Percentiles rank a stretch among this genome's conserved stretches.
Conservation (phyloP, 305 asterid genomes). For the Vinca major region DNA sequence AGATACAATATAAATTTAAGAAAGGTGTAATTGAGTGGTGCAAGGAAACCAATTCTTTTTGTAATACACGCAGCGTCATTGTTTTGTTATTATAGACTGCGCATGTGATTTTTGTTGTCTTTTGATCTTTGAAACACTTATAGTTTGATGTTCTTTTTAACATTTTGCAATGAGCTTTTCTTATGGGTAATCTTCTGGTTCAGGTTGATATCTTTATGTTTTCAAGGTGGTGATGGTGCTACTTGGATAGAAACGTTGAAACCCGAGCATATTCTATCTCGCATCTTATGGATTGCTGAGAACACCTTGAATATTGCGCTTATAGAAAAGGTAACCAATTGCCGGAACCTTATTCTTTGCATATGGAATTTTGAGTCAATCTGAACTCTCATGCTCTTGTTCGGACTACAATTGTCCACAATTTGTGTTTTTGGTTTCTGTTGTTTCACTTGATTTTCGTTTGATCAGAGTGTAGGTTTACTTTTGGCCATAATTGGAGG, state of each 20-base stretch:
- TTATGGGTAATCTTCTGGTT: slow-evolving; percentile 21
- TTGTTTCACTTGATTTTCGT: slow-evolving; percentile 15
- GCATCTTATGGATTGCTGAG: slow-evolving; percentile 78
- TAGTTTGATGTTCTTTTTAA: neutral
- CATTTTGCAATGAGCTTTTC: slow-evolving; percentile 21
- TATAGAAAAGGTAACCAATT: slow-evolving; percentile 54
- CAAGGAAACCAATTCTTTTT: neutral
- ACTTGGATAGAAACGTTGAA: slow-evolving; percentile 66
- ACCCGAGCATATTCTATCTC: slow-evolving; percentile 55
- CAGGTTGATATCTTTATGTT: slow-evolving; percentile 67
- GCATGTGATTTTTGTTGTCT: no score
- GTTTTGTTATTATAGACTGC: neutral
- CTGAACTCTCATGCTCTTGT: slow-evolving; percentile 14
- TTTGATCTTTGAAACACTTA: neutral
- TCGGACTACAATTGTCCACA: slow-evolving; percentile 9
- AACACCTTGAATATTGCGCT: slow-evolving; percentile 70
- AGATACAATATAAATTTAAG: neutral
- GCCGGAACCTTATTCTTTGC: neutral
- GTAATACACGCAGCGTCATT: neutral
- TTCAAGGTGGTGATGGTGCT: slow-evolving; percentile 58
- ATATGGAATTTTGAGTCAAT: slow-evolving; percentile 3
- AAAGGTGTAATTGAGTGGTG: neutral
- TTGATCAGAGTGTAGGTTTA: slow-evolving; percentile 64
- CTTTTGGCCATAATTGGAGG: slow-evolving; percentile 60
- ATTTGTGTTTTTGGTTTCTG: slow-evolving; percentile 4